phyloP scores from a whole-genome alignment of 2,329 filamentous ascomycete genomes.

The Raffaelea deltoideospora region DNA sequence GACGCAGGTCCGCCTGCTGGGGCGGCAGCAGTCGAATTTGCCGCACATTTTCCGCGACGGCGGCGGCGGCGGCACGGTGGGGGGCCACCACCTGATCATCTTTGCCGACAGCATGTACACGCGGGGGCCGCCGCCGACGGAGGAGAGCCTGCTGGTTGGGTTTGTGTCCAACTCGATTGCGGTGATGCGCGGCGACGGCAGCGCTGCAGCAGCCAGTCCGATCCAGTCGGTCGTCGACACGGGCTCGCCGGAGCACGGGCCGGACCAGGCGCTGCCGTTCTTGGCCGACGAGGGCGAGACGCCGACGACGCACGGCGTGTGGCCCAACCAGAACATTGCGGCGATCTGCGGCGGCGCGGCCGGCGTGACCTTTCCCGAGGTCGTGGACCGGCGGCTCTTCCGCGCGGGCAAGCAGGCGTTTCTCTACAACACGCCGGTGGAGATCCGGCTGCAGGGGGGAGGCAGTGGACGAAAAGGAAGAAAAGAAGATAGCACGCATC shows the following conservation, averaged over 20 bases:
- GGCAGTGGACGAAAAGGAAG: too few relatives aligned
- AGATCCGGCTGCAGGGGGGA: slow-evolving; percentile 3
- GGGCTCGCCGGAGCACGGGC: not conserved
- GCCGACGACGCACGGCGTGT: slow-evolving; percentile 2
- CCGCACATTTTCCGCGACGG: slow-evolving; percentile 10
- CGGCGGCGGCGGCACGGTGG: slow-evolving; percentile 9
- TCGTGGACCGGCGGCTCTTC: slow-evolving; percentile 8
- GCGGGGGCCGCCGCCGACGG: slow-evolving; percentile 6
- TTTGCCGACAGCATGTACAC: slow-evolving; percentile 9
- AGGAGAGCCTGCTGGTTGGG: slow-evolving; percentile 4
- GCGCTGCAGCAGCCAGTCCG: not conserved
- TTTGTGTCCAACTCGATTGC: slow-evolving; percentile 10
- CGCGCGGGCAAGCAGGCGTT: slow-evolving; percentile 2
- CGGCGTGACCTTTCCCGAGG: slow-evolving; percentile 7
- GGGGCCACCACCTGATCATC: slow-evolving; percentile 8
- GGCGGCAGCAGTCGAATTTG: slow-evolving; percentile 8
- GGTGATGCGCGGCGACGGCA: not conserved
- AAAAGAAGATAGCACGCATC: too few relatives aligned
- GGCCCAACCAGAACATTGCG: slow-evolving; percentile 10
- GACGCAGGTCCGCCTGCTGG: slow-evolving; percentile 2
- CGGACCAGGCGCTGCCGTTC: slow-evolving; percentile 5
- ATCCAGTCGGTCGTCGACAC: slow-evolving; percentile 1
- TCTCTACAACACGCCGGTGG: slow-evolving; percentile 8
- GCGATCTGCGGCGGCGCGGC: not conserved
- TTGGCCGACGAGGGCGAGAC: slow-evolving; percentile 3